Evolutionary conservation across 331 rosid species (phyloP), one percentile per base, ranked within the genome.

Genomic region (Cydonia oblonga): DNA sequence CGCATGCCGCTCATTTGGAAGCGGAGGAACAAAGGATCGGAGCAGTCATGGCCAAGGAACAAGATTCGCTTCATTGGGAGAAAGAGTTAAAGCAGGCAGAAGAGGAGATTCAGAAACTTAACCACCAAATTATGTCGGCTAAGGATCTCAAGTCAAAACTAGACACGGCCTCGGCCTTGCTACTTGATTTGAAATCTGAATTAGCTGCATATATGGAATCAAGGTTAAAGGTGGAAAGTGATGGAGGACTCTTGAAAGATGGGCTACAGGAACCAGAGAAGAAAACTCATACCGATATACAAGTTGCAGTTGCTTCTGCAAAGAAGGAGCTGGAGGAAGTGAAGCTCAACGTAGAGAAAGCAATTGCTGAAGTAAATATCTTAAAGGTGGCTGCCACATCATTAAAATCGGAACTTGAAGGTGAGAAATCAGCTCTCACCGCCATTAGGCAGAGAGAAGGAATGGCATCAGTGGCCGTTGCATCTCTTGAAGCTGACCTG

Each of bases 1-100:
- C 99, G 23, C 96, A 91, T 74, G 92, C 90, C 44, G 81, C 93
- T 56, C 99, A 91, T 80, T 71, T 95, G 84, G 99, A 95, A 87
- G 92, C 96, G 15, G 99, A 95, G 84, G 99, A 95, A 77, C 95
- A 87, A 20, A 88, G 96, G 78, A 86, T 95, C 60, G 93, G 92
- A 75, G 92, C 88, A 51, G 90, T 86, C 76, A 84, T 91, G 96
- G 96, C 89, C 51, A 84, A 81, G 86, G 99, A 91, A 81, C 96
- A 90, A 71, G 99, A 95, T 90, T 88, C 90, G 25, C 92, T 80
- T 63, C 75, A 83, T 51, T 91, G 99, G 99, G 96, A 88, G 77
- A 95, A 91, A 83, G 99, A 95, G 76, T 83, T 95, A 66, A 87
- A 84, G 66, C 90, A 88, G 62, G 90, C 96, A 73, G 97, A 95